These are phyloP conservation scores for Zychaea mexicana DNA, from an alignment of 371 early-diverging fungal genomes.

Conservation along the genomic window DNA sequence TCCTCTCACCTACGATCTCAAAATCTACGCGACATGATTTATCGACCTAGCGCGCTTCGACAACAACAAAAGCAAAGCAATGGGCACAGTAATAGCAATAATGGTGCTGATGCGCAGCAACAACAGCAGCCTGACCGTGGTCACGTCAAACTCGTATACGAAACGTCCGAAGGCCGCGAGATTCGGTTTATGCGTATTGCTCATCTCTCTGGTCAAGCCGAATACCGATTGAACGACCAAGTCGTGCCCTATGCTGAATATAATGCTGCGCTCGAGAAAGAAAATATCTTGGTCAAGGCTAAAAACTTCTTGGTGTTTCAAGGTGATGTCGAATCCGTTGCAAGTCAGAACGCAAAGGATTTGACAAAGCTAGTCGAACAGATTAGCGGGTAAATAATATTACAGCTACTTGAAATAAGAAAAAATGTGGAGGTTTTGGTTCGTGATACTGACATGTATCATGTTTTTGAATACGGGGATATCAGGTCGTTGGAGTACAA, in stretches of 20 bases:
- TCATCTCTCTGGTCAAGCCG: constrained; percentile 74
- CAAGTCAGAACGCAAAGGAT: constrained; percentile 94
- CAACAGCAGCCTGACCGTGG: constrained; percentile 42
- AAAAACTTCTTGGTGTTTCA: constrained; percentile 99
- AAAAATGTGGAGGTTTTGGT: not conserved
- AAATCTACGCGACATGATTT: constrained; percentile 90
- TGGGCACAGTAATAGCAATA: constrained; percentile 19
- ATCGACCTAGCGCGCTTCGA: constrained; percentile 63
- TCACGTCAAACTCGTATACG: constrained; percentile 81
- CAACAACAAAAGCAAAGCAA: constrained; percentile 14
- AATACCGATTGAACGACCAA: constrained; percentile 86
- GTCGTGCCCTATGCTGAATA: constrained; percentile 76
- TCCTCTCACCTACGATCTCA: constrained; percentile 87
- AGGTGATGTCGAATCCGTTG: constrained; percentile 98
- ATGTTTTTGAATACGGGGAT: no score
- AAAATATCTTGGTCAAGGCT: constrained; percentile 94
- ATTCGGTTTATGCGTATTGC: constrained; percentile 71
- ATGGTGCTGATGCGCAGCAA: constrained; percentile 18
- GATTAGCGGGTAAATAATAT: constrained; percentile 77
- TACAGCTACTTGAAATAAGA: not conserved
- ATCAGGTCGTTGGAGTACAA: constrained; percentile 84
- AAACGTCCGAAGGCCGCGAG: constrained; percentile 57
- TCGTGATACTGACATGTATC: no score
- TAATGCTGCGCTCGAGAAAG: constrained; percentile 75
- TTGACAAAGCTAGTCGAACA: constrained; percentile 95